A percentile compares a stretch with the other conserved stretches of the same genome.
phyloP scores from a whole-genome alignment of 805 yeast species.

The Ogataea minuta region DNA sequence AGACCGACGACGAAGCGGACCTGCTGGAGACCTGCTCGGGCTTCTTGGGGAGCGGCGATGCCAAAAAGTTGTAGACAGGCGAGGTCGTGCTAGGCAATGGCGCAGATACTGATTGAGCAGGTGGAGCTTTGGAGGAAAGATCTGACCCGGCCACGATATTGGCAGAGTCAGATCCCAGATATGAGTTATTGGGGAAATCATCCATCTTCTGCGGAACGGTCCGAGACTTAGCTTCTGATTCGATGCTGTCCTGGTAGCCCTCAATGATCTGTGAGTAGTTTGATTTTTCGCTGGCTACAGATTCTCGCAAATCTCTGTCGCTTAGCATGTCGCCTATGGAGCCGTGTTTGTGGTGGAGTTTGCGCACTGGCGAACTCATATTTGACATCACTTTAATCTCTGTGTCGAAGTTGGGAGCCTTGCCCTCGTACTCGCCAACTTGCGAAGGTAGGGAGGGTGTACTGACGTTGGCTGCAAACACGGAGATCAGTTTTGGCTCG shows the following conservation, averaged over 20 bases:
- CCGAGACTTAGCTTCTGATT: background rate
- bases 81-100: background rate
- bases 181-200: background rate
- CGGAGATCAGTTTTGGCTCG: background rate
- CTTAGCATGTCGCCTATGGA: conserved; percentile 9
- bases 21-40: conserved; percentile 7
- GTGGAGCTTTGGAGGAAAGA: background rate
- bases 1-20: conserved; percentile 16
- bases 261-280: conserved; percentile 13
- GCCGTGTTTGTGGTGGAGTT: conserved; percentile 16
- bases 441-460: conserved; percentile 13
- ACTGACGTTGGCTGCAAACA: conserved; percentile 1
- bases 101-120: background rate
- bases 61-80: no score
- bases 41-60: background rate
- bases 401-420: conserved; percentile 11
- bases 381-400: conserved; percentile 18
- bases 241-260: conserved; percentile 9
- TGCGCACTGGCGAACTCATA: conserved; percentile 12
- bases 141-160: background rate
- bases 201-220: background rate
- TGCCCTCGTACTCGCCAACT: conserved; percentile 21
- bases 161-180: conserved; percentile 1
- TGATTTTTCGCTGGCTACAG: conserved; percentile 9
- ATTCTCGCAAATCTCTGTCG: conserved; percentile 4